Base-by-base conservation (phyloP, 1,139 yeast genomes). In the Suhomyces atakaporum region DNA sequence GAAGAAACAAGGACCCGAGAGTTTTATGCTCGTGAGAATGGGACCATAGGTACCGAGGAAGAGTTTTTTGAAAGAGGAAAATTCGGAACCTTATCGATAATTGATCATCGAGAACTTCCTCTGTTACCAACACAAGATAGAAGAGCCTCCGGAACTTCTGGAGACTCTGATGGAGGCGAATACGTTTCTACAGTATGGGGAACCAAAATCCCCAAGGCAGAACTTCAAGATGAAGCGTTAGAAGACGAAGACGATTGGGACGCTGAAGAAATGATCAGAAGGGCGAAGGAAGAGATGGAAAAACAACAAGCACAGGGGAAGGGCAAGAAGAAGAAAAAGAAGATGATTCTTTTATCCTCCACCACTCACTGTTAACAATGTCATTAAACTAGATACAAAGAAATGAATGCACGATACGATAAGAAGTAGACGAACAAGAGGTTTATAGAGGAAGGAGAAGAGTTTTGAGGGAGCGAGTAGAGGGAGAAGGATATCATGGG, bases 1-100 rank as follows among this genome's bases (percentile, higher is more conserved):
- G 79, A 82, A 42, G 95, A 88, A 49, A 54, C 65, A 27, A 72
- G 73, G 41, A 76, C 79, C 0, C 60, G 74, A 30, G 71, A 77
- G 38, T 83, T 82, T 47, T 82, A 70, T 50, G 73, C 73, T 38
- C 56, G 73, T 16, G 88, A 81, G 49, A 81, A 81, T 50, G 73
- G 66, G 27, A 44, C 43, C 2, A 14, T 28, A 2, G 33, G 30
- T 9, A 29, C 22, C 2, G 36, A 32, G n/a, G 38, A 42, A 27
- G 52, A 48, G 16, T 41, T 41, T 33, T 45, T 44, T 15, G 47
- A 42, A 15, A 23, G 42, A 29, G 60, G 54, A 1, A 47, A 46
- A 27, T 46, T 64, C 25, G 70, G 69, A 2, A 58, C 63, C 16
- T 56, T 68, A 21, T 51, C 66, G 2, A 60, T 66, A 16, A 46